Evolutionary conservation across 345 rosid species (phyloP).

Genomic region (Anacardium occidentale): DNA sequence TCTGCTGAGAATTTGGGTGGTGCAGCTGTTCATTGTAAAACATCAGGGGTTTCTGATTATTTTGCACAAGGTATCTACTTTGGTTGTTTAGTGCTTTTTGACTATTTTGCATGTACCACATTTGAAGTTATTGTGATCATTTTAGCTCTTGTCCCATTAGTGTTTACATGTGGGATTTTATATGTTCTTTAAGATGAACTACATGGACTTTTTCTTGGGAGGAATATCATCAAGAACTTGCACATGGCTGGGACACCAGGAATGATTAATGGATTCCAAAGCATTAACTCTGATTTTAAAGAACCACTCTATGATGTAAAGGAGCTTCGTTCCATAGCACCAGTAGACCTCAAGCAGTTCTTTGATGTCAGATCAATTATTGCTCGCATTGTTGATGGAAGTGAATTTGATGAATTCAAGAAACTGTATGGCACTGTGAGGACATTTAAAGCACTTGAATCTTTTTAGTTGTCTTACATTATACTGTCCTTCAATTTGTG

Average conservation of each 20-base stretch:
- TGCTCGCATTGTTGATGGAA: slow-evolving; percentile 90
- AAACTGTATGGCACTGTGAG: slow-evolving; percentile 92
- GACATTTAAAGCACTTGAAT: slow-evolving; percentile 31
- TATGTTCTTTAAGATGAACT: slow-evolving; percentile 64
- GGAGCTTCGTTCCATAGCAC: slow-evolving; percentile 89
- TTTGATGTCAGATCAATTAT: slow-evolving; percentile 88
- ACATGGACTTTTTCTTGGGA: slow-evolving; percentile 91
- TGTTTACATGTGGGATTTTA: slow-evolving; percentile 7
- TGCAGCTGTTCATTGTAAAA: slow-evolving; percentile 83
- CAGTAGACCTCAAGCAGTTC: slow-evolving; percentile 83
- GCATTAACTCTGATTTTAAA: slow-evolving; percentile 39
- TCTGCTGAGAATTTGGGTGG: slow-evolving; percentile 97
- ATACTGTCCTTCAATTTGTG: slow-evolving; percentile 9
- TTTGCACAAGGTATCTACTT: slow-evolving; percentile 79
- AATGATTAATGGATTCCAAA: slow-evolving; percentile 32
- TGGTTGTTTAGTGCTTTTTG: background rate
- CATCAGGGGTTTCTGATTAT: slow-evolving; percentile 92
- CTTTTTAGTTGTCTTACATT: slow-evolving; percentile 6
- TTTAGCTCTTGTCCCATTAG: slow-evolving; percentile 5
- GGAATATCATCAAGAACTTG: slow-evolving; percentile 86
- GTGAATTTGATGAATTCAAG: slow-evolving; percentile 98
- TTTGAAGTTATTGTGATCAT: slow-evolving; percentile 27
- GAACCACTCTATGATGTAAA: slow-evolving; percentile 79
- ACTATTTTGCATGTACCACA: slow-evolving; percentile 14
- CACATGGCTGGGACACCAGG: slow-evolving; percentile 76